Evolutionary conservation across 139 green algal species (phyloP).

Genomic region (Chlorella vulgaris): DNA sequence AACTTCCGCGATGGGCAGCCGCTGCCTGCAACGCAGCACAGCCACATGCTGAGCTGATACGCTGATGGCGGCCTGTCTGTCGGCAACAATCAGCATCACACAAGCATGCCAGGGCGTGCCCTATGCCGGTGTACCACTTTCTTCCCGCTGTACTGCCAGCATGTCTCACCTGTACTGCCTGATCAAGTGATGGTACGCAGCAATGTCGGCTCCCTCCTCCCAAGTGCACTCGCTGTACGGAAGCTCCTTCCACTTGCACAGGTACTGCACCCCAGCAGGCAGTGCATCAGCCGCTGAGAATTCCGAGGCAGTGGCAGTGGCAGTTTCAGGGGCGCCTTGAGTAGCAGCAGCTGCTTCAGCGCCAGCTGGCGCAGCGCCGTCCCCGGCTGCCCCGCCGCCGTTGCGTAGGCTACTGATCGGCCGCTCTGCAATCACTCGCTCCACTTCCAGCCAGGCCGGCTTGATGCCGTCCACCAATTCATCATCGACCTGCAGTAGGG

Average conservation of each 20-base stretch:
- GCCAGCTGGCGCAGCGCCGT: not conserved
- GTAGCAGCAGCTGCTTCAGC: not conserved
- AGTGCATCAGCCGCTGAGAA: too few species aligned
- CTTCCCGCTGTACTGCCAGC: not conserved
- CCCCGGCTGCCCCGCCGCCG: not conserved
- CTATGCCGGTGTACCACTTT: too few species aligned
- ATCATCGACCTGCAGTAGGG: not conserved
- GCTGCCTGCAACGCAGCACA: constrained; percentile 23
- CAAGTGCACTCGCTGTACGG: constrained; percentile 12
- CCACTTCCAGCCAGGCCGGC: constrained; percentile 23
- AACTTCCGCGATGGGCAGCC: not conserved
- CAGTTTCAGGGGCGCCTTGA: too few species aligned
- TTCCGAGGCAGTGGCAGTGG: too few species aligned
- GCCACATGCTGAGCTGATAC: not conserved
- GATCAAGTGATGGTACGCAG: not conserved
- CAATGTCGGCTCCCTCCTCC: constrained; percentile 13
- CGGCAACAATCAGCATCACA: too few species aligned
- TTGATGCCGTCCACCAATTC: constrained; percentile 26
- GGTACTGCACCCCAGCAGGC: not conserved
- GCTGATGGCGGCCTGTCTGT: not conserved
- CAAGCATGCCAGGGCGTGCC: too few species aligned
- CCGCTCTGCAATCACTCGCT: constrained; percentile 12
- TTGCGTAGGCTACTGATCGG: not conserved
- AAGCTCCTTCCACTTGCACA: constrained; percentile 32
- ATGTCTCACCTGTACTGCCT: not conserved